phyloP scores from a whole-genome alignment of 2,329 filamentous ascomycete species.

The Phialophora tarda region DNA sequence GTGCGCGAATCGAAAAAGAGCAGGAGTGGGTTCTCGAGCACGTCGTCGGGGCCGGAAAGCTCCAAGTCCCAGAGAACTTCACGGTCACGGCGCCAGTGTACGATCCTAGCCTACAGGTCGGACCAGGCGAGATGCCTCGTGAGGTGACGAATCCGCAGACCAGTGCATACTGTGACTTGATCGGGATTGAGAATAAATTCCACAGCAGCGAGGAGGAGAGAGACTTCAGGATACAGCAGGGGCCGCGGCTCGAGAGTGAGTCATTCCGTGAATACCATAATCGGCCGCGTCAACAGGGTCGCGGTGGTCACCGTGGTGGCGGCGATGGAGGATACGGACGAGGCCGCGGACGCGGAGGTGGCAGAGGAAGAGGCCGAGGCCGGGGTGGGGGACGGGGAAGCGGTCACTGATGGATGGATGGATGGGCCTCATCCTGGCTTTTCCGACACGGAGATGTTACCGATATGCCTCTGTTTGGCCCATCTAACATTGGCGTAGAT shows the following conservation, averaged over 20 bases:
- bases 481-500: not conserved
- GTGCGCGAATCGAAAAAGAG: constrained; percentile 69
- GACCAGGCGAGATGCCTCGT: constrained; percentile 66
- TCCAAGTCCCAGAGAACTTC: constrained; percentile 81
- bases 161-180: constrained; percentile 74
- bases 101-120: constrained; percentile 62
- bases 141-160: constrained; percentile 93
- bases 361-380: constrained; percentile 6
- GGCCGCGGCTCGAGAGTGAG: constrained; percentile 57
- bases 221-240: constrained; percentile 61
- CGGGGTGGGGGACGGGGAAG: not conserved
- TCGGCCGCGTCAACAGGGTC: constrained; percentile 32
- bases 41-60: constrained; percentile 65
- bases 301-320: constrained; percentile 30
- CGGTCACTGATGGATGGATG: constrained; percentile 2
- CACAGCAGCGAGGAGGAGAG: constrained; percentile 74
- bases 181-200: constrained; percentile 79
- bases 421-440: not conserved
- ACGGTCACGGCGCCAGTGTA: constrained; percentile 74
- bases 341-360: constrained; percentile 23
- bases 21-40: constrained; percentile 81
- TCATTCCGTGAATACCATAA: constrained; percentile 24
- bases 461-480: not conserved
- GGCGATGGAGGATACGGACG: constrained; percentile 30
- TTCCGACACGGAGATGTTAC: not conserved